phyloP scores from a whole-genome alignment of 2,329 filamentous ascomycete species.

The Arthrobotrys pseudoclavata region DNA sequence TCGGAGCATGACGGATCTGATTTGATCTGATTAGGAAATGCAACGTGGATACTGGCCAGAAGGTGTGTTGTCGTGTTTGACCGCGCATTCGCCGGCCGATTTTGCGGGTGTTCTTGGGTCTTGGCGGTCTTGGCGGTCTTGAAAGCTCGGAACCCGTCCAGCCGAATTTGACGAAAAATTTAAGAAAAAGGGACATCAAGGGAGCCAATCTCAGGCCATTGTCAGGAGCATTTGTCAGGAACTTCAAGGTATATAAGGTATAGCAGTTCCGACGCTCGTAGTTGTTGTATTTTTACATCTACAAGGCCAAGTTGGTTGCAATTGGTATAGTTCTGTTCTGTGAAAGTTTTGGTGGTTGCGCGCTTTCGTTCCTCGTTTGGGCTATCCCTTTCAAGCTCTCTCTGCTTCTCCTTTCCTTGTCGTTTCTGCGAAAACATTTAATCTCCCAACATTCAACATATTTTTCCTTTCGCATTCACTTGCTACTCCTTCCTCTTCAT shows the following conservation, averaged over 20 bases:
- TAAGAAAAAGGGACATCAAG: background rate
- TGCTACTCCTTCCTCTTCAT: background rate
- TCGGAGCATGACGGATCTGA: background rate
- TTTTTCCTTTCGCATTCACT: background rate
- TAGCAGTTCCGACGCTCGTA: no score
- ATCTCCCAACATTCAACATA: slow-evolving; percentile 34
- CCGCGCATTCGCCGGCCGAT: slow-evolving; percentile 45
- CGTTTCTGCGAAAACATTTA: background rate
- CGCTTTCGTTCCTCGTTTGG: slow-evolving; percentile 16
- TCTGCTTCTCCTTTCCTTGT: background rate
- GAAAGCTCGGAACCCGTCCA: slow-evolving; percentile 29
- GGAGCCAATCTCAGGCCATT: slow-evolving; percentile 39
- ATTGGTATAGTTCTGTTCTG: background rate
- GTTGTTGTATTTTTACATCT: background rate
- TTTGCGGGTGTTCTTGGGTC: slow-evolving; percentile 32
- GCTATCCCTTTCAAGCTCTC: slow-evolving; percentile 35
- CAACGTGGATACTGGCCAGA: background rate
- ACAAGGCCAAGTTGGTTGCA: background rate
- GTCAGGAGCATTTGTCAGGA: slow-evolving; percentile 17
- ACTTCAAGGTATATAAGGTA: background rate
- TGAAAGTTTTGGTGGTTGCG: slow-evolving; percentile 11
- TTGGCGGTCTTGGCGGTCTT: slow-evolving; percentile 23
- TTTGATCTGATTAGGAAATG: background rate
- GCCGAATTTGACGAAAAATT: slow-evolving; percentile 15
- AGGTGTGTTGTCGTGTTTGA: background rate